phyloP scores from a whole-genome alignment of 192 early-diverging fungal genomes.

The Phycomyces blakesleeanus region DNA sequence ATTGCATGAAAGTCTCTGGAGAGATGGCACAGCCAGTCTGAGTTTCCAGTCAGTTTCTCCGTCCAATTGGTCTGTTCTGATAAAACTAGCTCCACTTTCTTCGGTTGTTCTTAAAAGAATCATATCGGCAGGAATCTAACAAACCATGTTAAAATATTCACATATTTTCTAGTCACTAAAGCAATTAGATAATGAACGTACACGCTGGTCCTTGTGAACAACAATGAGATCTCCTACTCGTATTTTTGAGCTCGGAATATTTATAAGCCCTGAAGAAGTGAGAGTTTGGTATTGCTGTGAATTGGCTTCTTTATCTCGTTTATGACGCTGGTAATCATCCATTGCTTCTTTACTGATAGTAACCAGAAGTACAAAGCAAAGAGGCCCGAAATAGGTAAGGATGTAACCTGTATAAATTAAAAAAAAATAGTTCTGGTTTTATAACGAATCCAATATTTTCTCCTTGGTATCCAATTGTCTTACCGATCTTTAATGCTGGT shows the following conservation, averaged over 20 bases:
- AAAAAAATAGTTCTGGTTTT: no score
- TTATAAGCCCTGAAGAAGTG: slow-evolving; percentile 51
- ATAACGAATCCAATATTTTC: no score
- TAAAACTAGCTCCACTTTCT: slow-evolving; percentile 85
- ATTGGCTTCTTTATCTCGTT: slow-evolving; percentile 88
- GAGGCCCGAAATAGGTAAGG: slow-evolving; percentile 88
- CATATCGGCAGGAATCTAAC: slow-evolving; percentile 84
- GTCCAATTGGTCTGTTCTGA: slow-evolving; percentile 94
- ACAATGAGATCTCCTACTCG: slow-evolving; percentile 83
- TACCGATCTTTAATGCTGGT: slow-evolving; percentile 79
- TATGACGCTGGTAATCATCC: slow-evolving; percentile 82
- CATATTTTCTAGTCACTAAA: not conserved
- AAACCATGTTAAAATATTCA: not conserved
- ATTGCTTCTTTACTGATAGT: slow-evolving; percentile 91
- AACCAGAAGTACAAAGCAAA: slow-evolving; percentile 86
- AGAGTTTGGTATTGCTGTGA: slow-evolving; percentile 75
- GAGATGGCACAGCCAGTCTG: slow-evolving; percentile 75
- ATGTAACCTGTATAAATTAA: slow-evolving; percentile 62
- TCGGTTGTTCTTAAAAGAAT: slow-evolving; percentile 85
- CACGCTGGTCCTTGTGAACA: slow-evolving; percentile 84
- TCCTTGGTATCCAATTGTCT: not conserved
- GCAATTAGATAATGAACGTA: slow-evolving; percentile 25
- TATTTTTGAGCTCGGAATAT: slow-evolving; percentile 80
- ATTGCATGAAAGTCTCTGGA: slow-evolving; percentile 69
- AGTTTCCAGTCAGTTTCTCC: slow-evolving; percentile 99